Evolutionary conservation across 768 basidiomycete species (phyloP).

Genomic region (Antrodiella citrinella): DNA sequence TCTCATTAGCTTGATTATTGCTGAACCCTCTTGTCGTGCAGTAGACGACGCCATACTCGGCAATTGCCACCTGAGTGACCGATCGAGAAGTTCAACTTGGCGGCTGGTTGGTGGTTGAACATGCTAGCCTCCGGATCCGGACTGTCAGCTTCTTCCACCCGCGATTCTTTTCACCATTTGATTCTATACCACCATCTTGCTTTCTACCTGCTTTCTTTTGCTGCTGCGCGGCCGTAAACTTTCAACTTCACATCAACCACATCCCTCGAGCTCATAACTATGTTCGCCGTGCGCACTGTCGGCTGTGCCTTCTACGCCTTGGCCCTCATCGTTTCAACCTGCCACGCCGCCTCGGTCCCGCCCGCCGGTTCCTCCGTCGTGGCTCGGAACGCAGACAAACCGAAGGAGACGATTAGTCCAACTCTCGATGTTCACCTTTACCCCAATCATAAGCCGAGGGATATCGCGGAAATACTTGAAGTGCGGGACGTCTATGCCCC

Average conservation of each 20-base stretch:
- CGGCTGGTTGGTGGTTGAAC: too few relatives aligned
- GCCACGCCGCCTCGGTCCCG: not conserved
- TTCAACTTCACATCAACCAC: not conserved
- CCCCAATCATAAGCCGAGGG: too few relatives aligned
- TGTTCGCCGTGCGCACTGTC: not conserved
- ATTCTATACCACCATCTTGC: not conserved
- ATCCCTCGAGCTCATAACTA: not conserved
- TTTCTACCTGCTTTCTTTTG: not conserved
- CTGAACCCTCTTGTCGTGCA: too few relatives aligned
- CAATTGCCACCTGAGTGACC: too few relatives aligned
- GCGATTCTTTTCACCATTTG: not conserved
- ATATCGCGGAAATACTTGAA: too few relatives aligned
- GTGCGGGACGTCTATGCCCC: constrained; percentile 37
- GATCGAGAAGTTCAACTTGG: not conserved
- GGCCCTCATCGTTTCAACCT: not conserved
- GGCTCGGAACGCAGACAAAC: too few relatives aligned
- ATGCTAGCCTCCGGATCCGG: not conserved
- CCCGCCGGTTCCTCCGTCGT: not conserved
- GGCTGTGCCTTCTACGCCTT: not conserved
- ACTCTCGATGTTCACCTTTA: too few relatives aligned
- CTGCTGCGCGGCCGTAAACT: not conserved
- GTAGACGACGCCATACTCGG: too few relatives aligned
- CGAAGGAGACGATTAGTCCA: too few relatives aligned
- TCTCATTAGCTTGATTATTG: too few relatives aligned
- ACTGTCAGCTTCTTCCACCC: not conserved